Evolutionary conservation across 352 stramenopile species (phyloP).

Genomic region (Globisporangium carolinianum): DNA sequence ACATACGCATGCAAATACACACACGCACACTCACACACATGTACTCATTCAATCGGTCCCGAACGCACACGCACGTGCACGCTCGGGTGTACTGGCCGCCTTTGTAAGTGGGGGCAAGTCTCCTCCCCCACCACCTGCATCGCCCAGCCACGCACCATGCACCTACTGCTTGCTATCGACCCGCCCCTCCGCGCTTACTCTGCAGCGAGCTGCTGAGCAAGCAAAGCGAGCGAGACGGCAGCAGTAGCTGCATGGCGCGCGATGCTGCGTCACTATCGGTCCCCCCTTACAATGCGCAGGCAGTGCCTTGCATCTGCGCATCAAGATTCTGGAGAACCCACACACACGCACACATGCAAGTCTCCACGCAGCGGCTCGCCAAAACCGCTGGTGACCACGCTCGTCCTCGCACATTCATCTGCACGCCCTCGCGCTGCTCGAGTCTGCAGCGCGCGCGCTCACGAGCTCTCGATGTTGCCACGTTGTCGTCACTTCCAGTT

Average conservation of each 20-base stretch:
- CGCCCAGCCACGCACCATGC: conserved; percentile 11
- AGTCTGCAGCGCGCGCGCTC: conserved; percentile 1
- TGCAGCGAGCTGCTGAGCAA: too few relatives aligned
- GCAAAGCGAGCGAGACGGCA: too few relatives aligned
- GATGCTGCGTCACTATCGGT: conserved; percentile 32
- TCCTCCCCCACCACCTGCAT: conserved; percentile 54
- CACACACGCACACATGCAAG: conserved; percentile 11
- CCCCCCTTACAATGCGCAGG: conserved; percentile 78
- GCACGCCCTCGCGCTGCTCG: not conserved
- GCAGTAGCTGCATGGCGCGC: not conserved
- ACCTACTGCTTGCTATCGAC: not conserved
- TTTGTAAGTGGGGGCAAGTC: conserved; percentile 60
- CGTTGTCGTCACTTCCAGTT: conserved; percentile 67
- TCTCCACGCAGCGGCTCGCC: conserved; percentile 47
- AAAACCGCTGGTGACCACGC: conserved; percentile 51
- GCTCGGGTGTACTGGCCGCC: conserved; percentile 46
- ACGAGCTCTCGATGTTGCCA: conserved; percentile 16
- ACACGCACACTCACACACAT: not conserved
- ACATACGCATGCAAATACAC: conserved; percentile 12
- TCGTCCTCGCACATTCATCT: not conserved
- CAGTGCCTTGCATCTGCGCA: conserved; percentile 67
- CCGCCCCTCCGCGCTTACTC: too few relatives aligned
- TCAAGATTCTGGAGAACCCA: conserved; percentile 76
- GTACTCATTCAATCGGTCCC: not conserved
- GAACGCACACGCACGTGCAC: not conserved